Base-by-base conservation (phyloP, 2,329 filamentous ascomycete genomes). In the Phaeosphaeria sp. region DNA sequence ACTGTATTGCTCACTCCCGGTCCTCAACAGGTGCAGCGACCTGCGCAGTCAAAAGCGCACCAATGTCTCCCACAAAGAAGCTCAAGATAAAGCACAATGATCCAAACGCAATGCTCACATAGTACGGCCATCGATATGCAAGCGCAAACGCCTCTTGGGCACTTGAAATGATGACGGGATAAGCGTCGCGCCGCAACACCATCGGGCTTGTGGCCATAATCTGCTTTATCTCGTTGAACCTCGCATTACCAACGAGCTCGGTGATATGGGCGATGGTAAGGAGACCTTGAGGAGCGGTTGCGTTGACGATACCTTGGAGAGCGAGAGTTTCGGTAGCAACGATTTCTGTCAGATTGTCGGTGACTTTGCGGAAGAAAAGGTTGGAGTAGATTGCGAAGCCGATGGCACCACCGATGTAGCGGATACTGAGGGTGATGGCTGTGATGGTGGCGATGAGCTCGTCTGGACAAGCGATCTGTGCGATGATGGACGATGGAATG, bases 361-460 rank as follows among this genome's bases (percentile, higher is more conserved):
- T 67, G 54, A 69, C 63, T 27, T 71, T 60, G 45, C 56, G 61
- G 42, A 64, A 66, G 59, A 78, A 77, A 18, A 77, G 61, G 56
- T 77, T 77, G 44, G 73, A 75, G 63, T 79, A 81, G 2, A 80
- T 68, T n/a, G 83, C 82, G 70, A 87, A 89, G 33, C 86, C 88
- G 57, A 91, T 84, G 13, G 84, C 83, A 27, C 88, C 88, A 47
- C 89, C 89, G 36, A 91, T 82, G 53, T 89, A 87, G 39, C 89
- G 87, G 63, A 91, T 86, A n/a, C 87, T 84, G 39, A 91, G 83
- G 0, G 89, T 90, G 21, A 91, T 79, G 6, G 89, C 87, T 1
- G 88, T 85, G 46, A 90, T 82, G 2, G 89, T 91, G 7, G 87
- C 89, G 61, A 91, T 91, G 6, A 91, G 80, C 53, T 91, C 88